Base-by-base conservation (phyloP, 345 rosid genomes). In the Salix suchowensis region DNA sequence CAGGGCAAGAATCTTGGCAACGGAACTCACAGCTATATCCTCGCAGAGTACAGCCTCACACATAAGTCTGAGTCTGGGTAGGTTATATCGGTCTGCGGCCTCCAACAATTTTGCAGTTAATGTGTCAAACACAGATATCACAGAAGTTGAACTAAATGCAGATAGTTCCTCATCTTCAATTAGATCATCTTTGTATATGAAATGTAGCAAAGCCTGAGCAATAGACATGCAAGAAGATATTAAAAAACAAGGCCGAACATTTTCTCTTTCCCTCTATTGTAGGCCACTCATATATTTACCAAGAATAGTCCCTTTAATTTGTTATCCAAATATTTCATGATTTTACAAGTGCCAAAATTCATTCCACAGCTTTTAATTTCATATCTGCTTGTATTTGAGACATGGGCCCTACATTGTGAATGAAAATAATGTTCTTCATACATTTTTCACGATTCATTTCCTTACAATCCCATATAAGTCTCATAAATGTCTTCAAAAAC, bases 41-140 rank as follows among this genome's bases (percentile, higher is more conserved):
- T 94, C 88, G 89, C 98, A 94, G 79, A 94, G 89, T 54, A 84
- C 89, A 44, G 98, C 90, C 81, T 94, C 98, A 55, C 97, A 94
- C 88, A 91, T 87, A 78, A 91, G 74, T 81, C 91, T 89, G 30
- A 94, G 90, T 82, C 97, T 84, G 75, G 97, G 95, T 78, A 94
- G 85, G 75, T 82, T 82, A 81, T 92, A 92, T 83, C 82, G 90
- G 83, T 92, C 97, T 34, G 98, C 97, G 3, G 94, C 98, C 77
- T 86, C 95, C 78, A 94, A 85, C 76, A 94, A 79, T 84, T 94
- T 92, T 61, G 92, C 89, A 73, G 88, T 88, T 73, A 91, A 86
- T 61, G 90, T 75, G 32, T 94, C 92, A 14, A 87, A 81, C n/a
- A 85, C 76, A 34, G 90, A 83, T 40, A 88, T 79, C 61, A 82